Conservation (phyloP, 2,329 filamentous ascomycete genomes). For the Aspergillus pseudoglaucus region DNA sequence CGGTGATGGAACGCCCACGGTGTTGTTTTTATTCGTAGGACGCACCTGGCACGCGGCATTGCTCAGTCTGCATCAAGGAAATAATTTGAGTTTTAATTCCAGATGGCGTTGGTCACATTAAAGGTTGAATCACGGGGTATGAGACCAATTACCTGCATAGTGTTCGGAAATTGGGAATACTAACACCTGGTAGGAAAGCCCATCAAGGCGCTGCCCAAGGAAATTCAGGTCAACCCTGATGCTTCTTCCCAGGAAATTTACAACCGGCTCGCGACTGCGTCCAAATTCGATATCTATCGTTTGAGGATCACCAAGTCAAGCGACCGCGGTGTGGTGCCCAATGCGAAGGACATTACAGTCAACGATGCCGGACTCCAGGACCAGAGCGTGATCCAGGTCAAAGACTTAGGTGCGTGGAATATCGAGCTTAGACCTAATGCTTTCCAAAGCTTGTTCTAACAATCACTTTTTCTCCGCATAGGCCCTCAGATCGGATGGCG, state of each 20-base stretch:
- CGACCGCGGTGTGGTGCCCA: slow-evolving; percentile 54
- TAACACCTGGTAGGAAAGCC: slow-evolving; percentile 48
- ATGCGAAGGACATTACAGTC: slow-evolving; percentile 46
- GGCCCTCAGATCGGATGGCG: slow-evolving; percentile 86
- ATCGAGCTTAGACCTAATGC: slow-evolving; percentile 2
- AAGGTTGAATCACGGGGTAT: slow-evolving; percentile 39
- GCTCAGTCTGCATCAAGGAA: background rate
- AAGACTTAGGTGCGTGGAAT: slow-evolving; percentile 70
- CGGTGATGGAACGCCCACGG: background rate
- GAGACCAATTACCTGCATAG: slow-evolving; percentile 2
- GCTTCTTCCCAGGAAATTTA: slow-evolving; percentile 53
- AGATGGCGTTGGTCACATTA: slow-evolving; percentile 35
- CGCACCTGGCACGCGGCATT: background rate
- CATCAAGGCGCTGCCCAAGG: slow-evolving; percentile 54
- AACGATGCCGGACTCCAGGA: slow-evolving; percentile 52
- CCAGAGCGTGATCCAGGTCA: slow-evolving; percentile 67
- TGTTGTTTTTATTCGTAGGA: background rate
- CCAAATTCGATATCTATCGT: slow-evolving; percentile 52
- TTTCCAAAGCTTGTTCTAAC: background rate
- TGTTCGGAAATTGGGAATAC: background rate
- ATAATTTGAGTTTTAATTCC: background rate
- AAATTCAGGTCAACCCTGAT: slow-evolving; percentile 46
- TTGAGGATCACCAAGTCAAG: slow-evolving; percentile 59
- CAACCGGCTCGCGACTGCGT: slow-evolving; percentile 47
- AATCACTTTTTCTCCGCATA: slow-evolving; percentile 29